Base-by-base conservation (phyloP, 2,329 filamentous ascomycete genomes). In the Cucurbitaria berberidis region DNA sequence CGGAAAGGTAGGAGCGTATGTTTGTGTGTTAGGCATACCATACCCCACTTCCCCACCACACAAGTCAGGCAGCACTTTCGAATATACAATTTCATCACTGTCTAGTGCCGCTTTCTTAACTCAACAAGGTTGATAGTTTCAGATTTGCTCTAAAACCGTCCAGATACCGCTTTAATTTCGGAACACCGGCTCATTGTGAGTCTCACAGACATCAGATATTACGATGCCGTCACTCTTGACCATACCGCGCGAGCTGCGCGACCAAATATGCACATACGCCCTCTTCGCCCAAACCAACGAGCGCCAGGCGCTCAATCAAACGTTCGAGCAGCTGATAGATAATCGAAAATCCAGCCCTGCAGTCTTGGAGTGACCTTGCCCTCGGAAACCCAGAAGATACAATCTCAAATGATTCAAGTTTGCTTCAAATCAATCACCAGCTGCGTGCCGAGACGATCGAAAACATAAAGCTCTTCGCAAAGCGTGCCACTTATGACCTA, bases 1-100 rank as follows among this genome's bases (percentile, higher is more conserved):
- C 73, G 78, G 19, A 39, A 39, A n/a, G 10, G 11, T 24, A 39
- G 8, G 16, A 15, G 30, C n/a, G n/a, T n/a, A n/a, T n/a, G n/a
- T n/a, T n/a, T n/a, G n/a, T n/a, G n/a, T n/a, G 13, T 34, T 34
- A n/a, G 5, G 15, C 13, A 9, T 26, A 26, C 24, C 24, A 26
- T 5, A 26, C 24, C 24, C 24, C 24, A 26, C 24, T 26, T 26
- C 24, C 24, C 5, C 24, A 26, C 24, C 24, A 26, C 24, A 26
- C 24, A 5, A 26, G 24, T 9, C 24, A 26, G 24, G 24, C 24
- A 26, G 24, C 24, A 26, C 24, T 26, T 26, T 26, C 24, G 9
- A 5, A 26, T 26, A 26, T 9, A 26, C 24, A 26, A 26, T 9
- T 9, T 5, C 5, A 26, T 26, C 24, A 9, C 24, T 26, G 24